Evolutionary conservation across 1,284 basidiomycete genomes (phyloP).

Genomic region (Acaromyces ingoldii): DNA sequence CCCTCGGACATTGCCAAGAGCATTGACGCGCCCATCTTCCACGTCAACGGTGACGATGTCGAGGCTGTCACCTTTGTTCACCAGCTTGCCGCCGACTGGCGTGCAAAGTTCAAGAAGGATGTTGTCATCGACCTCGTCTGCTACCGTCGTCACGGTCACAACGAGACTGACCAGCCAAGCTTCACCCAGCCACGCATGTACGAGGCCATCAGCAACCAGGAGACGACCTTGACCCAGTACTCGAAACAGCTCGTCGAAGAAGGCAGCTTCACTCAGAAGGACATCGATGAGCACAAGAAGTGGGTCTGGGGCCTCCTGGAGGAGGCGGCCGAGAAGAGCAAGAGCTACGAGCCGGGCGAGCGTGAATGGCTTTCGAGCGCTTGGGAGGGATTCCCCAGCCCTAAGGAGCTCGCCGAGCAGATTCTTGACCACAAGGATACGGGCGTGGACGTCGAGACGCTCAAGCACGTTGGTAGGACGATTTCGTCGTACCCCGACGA

Average conservation of each 20-base stretch:
- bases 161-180: slow-evolving; percentile 97
- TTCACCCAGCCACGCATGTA: slow-evolving; percentile 99
- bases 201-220: slow-evolving; percentile 90
- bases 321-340: slow-evolving; percentile 79
- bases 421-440: slow-evolving; percentile 84
- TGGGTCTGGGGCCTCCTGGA: slow-evolving; percentile 99
- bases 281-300: slow-evolving; percentile 96
- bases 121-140: slow-evolving; percentile 98
- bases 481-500: slow-evolving; percentile 76
- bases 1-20: slow-evolving; percentile 98
- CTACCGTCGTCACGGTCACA: slow-evolving; percentile 97
- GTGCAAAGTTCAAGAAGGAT: slow-evolving; percentile 97
- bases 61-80: slow-evolving; percentile 94
- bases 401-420: slow-evolving; percentile 87
- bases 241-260: slow-evolving; percentile 83
- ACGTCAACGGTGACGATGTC: slow-evolving; percentile 98
- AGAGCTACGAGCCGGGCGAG: slow-evolving; percentile 78
- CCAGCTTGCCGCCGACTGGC: slow-evolving; percentile 95
- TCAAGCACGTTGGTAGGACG: slow-evolving; percentile 77
- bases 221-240: slow-evolving; percentile 86
- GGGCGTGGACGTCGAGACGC: slow-evolving; percentile 70
- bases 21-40: slow-evolving; percentile 98
- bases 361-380: slow-evolving; percentile 92
- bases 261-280: slow-evolving; percentile 87
- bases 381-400: slow-evolving; percentile 98